phyloP scores from a whole-genome alignment of 192 early-diverging fungal species.

The Phycomyces blakesleeanus region DNA sequence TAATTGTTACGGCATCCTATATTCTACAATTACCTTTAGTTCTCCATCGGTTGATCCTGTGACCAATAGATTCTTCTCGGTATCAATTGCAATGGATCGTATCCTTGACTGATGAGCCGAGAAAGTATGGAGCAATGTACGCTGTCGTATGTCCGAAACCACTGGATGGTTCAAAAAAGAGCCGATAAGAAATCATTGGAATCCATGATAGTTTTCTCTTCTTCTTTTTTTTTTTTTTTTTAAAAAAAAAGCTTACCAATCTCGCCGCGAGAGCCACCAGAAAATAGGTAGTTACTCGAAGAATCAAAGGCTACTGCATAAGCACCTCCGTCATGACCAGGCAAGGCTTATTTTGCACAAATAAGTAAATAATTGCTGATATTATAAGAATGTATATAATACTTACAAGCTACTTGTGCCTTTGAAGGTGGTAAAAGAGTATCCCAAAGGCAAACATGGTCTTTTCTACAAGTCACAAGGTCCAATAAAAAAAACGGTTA shows the following conservation, averaged over 20 bases:
- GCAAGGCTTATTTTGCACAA: constrained; percentile 40
- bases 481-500: neutral
- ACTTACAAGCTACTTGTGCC: constrained; percentile 51
- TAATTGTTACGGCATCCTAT: no score
- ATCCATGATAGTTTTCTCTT: no score
- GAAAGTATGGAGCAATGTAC: constrained; percentile 61
- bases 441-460: constrained; percentile 76
- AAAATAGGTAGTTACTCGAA: constrained; percentile 58
- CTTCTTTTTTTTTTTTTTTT: no score
- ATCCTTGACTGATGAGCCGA: constrained; percentile 66
- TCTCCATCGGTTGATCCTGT: constrained; percentile 70
- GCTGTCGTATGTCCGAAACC: constrained; percentile 69
- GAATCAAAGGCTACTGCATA: constrained; percentile 62
- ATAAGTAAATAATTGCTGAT: neutral
- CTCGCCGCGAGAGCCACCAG: constrained; percentile 73
- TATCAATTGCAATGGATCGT: constrained; percentile 59
- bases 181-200: neutral
- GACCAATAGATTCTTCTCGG: constrained; percentile 50
- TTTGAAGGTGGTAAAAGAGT: constrained; percentile 65
- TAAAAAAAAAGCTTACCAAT: constrained; percentile 51
- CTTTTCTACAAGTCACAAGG: constrained; percentile 12
- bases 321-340: constrained; percentile 59
- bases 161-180: constrained; percentile 40
- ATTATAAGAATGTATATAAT: neutral
- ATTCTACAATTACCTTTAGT: constrained; percentile 46